Conservation (phyloP, 768 basidiomycete genomes). For the Tricholoma hemisulphureum region DNA sequence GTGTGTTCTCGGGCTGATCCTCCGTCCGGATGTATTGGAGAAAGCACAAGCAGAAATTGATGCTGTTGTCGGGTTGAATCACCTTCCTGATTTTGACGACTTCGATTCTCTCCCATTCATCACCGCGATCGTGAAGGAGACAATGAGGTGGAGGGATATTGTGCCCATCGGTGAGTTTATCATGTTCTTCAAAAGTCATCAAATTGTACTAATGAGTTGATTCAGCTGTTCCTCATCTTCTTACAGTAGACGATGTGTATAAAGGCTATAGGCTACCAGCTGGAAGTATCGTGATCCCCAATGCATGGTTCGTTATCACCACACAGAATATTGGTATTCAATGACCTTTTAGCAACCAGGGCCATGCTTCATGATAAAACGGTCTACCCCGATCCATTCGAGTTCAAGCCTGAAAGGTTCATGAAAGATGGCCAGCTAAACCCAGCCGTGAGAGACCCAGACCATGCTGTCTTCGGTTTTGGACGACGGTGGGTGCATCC, state of each 20-base stretch:
- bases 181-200: not conserved
- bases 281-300: constrained; percentile 11
- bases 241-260: not conserved
- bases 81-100: constrained; percentile 25
- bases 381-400: not conserved
- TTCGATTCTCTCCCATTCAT: constrained; percentile 20
- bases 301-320: constrained; percentile 6
- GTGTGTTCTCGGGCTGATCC: constrained; percentile 7
- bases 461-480: constrained; percentile 3
- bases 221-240: not conserved
- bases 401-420: constrained; percentile 8
- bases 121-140: constrained; percentile 15
- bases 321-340: not conserved
- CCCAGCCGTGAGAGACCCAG: constrained; percentile 1
- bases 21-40: constrained; percentile 11
- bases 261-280: not conserved
- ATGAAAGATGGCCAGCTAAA: constrained; percentile 3
- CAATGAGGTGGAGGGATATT: constrained; percentile 15
- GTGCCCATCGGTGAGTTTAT: constrained; percentile 16
- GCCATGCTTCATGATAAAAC: constrained; percentile 2
- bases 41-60: constrained; percentile 25
- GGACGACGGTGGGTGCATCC: constrained; percentile 3
- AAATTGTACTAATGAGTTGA: not conserved
- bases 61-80: constrained; percentile 20
- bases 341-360: not conserved